Conservation (phyloP, 2,329 filamentous ascomycete species). For the Phyllosticta citriasiana region DNA sequence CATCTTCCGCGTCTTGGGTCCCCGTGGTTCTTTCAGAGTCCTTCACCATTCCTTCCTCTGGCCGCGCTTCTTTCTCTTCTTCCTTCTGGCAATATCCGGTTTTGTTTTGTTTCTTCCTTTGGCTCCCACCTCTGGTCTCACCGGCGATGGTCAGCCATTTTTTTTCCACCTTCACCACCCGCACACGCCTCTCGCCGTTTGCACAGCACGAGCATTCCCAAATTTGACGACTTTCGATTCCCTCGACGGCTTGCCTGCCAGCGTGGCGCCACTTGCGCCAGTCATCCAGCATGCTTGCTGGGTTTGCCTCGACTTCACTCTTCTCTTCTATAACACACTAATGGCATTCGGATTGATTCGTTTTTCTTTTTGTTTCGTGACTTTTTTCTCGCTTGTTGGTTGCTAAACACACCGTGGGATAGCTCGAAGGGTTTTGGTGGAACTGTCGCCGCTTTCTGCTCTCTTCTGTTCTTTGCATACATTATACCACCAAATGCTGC, state of each 20-base stretch:
- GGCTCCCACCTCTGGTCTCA: background rate
- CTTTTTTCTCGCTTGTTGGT: background rate
- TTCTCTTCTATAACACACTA: background rate
- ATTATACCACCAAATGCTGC: background rate
- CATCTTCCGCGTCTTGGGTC: background rate
- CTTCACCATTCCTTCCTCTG: background rate
- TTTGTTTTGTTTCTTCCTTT: background rate
- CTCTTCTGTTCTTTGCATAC: background rate
- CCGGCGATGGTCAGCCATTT: background rate
- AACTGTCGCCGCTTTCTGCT: background rate
- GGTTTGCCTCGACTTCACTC: background rate
- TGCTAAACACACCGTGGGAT: background rate
- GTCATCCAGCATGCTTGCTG: background rate
- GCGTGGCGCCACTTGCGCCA: background rate
- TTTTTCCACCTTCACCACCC: background rate
- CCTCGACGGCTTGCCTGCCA: background rate
- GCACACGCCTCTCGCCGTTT: background rate
- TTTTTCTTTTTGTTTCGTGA: conserved; percentile 1
- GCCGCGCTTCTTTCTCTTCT: background rate
- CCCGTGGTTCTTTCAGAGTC: background rate
- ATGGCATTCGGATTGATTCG: background rate
- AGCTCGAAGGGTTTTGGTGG: background rate
- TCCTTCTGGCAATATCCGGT: background rate
- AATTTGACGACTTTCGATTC: background rate
- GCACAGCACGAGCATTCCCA: background rate